Conservation (phyloP, 164 flowering plant species). For the Vitis amurensis region DNA sequence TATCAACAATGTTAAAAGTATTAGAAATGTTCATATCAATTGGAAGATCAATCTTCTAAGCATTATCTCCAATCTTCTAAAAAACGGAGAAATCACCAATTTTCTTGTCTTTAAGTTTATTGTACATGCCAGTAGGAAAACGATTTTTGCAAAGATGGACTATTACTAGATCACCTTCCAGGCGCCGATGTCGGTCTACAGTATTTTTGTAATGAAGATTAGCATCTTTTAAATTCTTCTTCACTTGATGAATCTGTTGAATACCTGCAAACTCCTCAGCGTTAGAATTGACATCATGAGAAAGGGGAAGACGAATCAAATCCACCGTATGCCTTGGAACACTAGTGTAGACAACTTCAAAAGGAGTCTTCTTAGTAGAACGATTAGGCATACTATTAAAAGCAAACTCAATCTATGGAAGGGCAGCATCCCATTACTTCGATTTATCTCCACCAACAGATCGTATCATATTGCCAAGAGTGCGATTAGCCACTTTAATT, state of each 20-base stretch:
- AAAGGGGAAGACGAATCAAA: neutral
- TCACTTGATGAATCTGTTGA: neutral
- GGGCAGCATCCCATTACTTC: neutral
- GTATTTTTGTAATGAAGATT: neutral
- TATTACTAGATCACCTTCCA: neutral
- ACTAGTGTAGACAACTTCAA: neutral
- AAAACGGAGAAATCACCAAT: too few relatives aligned
- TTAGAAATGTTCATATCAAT: neutral
- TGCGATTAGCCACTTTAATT: neutral
- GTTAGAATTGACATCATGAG: neutral
- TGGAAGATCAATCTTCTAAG: neutral
- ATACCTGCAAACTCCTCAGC: neutral
- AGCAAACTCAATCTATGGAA: neutral
- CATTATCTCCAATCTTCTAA: too few relatives aligned
- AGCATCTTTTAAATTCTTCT: neutral
- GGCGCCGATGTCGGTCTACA: neutral
- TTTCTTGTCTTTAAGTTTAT: too few relatives aligned
- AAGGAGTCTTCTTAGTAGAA: too few relatives aligned
- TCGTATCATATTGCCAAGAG: neutral
- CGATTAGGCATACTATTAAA: neutral
- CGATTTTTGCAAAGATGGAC: neutral
- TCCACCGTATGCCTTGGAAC: neutral
- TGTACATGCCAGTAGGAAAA: too few relatives aligned
- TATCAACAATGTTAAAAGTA: neutral
- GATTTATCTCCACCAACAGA: slow-evolving; percentile 3